Percentiles rank a stretch among this genome's conserved stretches.
Conservation (phyloP, 2,329 filamentous ascomycete genomes). For the Phialocephala sp. region DNA sequence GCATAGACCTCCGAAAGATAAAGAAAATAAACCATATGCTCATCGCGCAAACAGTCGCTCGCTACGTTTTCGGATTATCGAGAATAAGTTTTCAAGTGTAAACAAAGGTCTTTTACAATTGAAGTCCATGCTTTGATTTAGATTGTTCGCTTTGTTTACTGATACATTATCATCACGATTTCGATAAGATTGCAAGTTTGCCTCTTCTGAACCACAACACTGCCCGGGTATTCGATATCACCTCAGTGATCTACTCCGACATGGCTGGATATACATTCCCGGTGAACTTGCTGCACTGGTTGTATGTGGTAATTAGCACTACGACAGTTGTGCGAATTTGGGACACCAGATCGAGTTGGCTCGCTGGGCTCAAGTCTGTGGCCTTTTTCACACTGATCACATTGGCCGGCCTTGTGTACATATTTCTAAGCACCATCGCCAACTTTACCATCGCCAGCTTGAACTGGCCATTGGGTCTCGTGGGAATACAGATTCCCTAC, state of each 20-base stretch:
- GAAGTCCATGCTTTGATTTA: not conserved
- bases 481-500: not conserved
- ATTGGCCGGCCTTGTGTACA: not conserved
- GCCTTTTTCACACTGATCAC: not conserved
- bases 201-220: not conserved
- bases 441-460: not conserved
- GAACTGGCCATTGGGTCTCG: not conserved
- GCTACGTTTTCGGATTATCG: not conserved
- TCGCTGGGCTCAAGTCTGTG: not conserved
- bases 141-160: not conserved
- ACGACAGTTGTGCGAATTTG: not conserved
- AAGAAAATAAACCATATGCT: not conserved
- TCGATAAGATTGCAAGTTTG: not conserved
- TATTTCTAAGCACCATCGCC: not conserved
- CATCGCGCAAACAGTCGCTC: constrained; percentile 3
- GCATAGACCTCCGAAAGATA: not conserved
- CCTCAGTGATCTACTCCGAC: not conserved
- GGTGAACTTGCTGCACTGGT: not conserved
- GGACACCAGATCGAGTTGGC: not conserved
- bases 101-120: not conserved
- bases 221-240: not conserved
- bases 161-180: not conserved
- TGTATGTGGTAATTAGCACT: not conserved
- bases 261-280: not conserved
- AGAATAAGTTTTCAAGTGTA: not conserved